Evolutionary conservation across 371 early-diverging fungal species (phyloP).

Genomic region (Mortierella sp.): DNA sequence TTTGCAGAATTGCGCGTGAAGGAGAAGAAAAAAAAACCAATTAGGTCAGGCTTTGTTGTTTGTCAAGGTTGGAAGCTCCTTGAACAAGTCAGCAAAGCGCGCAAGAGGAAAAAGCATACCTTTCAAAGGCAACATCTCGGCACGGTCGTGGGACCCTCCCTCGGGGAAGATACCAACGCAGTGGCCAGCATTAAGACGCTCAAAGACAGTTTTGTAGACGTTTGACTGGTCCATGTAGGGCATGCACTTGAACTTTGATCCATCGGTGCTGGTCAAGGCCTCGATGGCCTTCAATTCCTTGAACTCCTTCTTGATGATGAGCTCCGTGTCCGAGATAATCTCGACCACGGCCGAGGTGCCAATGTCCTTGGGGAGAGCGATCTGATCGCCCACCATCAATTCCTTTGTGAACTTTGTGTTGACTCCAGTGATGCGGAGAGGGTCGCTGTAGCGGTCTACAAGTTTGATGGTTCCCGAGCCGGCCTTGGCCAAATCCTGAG

Average conservation of each 20-base stretch:
- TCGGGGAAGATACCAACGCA: conserved; percentile 98
- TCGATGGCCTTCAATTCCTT: conserved; percentile 76
- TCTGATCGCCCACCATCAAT: conserved; percentile 70
- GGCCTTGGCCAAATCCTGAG: conserved; percentile 87
- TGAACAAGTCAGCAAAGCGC: conserved; percentile 27
- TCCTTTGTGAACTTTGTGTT: conserved; percentile 81
- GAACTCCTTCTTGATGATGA: conserved; percentile 74
- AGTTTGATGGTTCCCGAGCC: conserved; percentile 82
- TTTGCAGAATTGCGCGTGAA: background rate
- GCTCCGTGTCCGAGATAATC: conserved; percentile 86
- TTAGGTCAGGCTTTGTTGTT: conserved; percentile 9
- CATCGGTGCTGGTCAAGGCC: conserved; percentile 67
- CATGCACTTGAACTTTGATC: conserved; percentile 78
- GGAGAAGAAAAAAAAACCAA: conserved; percentile 4
- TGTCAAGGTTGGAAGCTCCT: background rate
- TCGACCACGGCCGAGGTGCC: conserved; percentile 79
- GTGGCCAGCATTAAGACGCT: conserved; percentile 78
- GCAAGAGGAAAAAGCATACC: conserved; percentile 55
- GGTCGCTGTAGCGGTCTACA: conserved; percentile 73
- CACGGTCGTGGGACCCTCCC: conserved; percentile 97
- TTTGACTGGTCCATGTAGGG: conserved; percentile 92
- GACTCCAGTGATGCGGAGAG: conserved; percentile 75
- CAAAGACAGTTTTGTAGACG: conserved; percentile 88
- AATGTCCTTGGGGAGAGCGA: conserved; percentile 74
- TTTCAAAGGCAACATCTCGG: conserved; percentile 96